These are phyloP conservation scores for Amylostereum chailletii DNA, from an alignment of 1,284 basidiomycete species.

Conservation along the genomic window DNA sequence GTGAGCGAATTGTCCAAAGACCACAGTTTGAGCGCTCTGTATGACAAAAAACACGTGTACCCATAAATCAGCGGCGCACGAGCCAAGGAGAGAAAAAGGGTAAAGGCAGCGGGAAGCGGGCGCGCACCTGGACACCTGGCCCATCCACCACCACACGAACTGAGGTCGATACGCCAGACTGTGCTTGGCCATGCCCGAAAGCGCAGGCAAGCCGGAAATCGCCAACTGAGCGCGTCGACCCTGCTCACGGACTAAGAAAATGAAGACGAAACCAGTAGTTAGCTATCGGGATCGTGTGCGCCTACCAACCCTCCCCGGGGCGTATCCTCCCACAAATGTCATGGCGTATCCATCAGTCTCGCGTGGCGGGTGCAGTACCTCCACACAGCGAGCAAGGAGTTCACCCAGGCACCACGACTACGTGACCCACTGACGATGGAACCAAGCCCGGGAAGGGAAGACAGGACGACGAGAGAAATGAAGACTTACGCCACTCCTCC, in stretches of 20 bases:
- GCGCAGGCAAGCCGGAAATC: slow-evolving; percentile 48
- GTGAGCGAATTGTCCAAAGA: slow-evolving; percentile 49
- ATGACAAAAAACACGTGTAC: slow-evolving; percentile 3
- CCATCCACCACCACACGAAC: slow-evolving; percentile 74
- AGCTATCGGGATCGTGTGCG: too few species aligned
- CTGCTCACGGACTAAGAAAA: slow-evolving; percentile 50
- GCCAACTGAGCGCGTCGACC: slow-evolving; percentile 49
- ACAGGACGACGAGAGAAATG: slow-evolving; percentile 6
- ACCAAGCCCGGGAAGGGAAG: background rate
- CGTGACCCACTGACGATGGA: too few species aligned
- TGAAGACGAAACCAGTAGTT: too few species aligned
- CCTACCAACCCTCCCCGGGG: too few species aligned
- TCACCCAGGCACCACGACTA: too few species aligned
- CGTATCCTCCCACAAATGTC: too few species aligned
- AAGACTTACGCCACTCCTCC: slow-evolving; percentile 62
- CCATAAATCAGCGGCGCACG: background rate
- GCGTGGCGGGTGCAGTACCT: background rate
- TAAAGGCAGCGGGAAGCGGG: background rate
- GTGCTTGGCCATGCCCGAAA: slow-evolving; percentile 53
- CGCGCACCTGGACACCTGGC: slow-evolving; percentile 53
- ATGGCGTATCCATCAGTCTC: too few species aligned
- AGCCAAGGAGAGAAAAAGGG: too few species aligned
- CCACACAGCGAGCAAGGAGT: background rate
- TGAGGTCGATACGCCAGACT: slow-evolving; percentile 51
- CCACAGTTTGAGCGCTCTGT: slow-evolving; percentile 55